Conservation (phyloP, 768 basidiomycete species). For the Podaxis pistillaris region DNA sequence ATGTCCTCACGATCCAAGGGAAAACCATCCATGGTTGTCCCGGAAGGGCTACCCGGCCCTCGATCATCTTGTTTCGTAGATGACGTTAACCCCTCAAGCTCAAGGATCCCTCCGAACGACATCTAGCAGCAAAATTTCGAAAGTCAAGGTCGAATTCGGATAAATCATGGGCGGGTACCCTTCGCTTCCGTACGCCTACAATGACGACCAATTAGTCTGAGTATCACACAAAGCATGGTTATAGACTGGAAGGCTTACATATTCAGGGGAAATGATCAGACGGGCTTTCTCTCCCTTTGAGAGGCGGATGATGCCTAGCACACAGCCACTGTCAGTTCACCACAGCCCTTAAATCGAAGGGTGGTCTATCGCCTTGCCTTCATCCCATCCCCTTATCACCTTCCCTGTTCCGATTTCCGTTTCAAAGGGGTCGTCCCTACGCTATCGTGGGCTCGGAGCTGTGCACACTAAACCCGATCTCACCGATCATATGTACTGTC, state of each 20-base stretch:
- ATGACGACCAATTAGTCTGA: not conserved
- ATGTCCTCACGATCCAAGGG: too few species aligned
- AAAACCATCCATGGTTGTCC: not conserved
- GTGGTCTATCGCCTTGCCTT: constrained; percentile 49
- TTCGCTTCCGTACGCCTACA: constrained; percentile 69
- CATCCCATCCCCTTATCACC: constrained; percentile 91
- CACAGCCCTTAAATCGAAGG: not conserved
- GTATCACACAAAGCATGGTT: constrained; percentile 4
- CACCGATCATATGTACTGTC: constrained; percentile 80
- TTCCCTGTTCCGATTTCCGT: constrained; percentile 77
- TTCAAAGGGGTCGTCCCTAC: constrained; percentile 58
- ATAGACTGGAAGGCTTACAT: constrained; percentile 44
- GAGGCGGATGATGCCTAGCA: constrained; percentile 68
- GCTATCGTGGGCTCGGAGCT: not conserved
- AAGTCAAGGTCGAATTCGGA: constrained; percentile 66
- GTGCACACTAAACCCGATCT: constrained; percentile 18
- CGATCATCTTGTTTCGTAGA: not conserved
- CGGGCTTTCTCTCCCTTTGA: constrained; percentile 74
- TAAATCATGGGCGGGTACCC: constrained; percentile 84
- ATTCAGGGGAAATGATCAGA: constrained; percentile 69
- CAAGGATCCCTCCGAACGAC: constrained; percentile 41
- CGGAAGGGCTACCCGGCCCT: not conserved
- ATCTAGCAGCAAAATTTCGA: constrained; percentile 80
- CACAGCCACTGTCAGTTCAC: constrained; percentile 8
- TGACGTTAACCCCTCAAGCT: not conserved